Evolutionary conservation across 805 yeast genomes (phyloP).

Genomic region (Teunomyces panamensis): DNA sequence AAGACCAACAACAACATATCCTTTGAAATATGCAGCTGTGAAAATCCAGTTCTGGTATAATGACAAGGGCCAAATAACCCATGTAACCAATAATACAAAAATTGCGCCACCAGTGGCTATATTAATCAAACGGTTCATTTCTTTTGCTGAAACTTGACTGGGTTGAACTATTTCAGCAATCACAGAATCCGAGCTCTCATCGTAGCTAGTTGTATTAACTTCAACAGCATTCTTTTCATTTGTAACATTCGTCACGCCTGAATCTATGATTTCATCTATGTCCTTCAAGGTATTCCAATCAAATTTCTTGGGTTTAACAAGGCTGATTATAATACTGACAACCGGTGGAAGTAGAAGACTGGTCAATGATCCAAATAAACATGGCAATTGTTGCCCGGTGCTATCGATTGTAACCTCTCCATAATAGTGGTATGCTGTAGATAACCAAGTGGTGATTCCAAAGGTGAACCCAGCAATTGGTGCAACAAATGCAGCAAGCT

Average conservation of each 20-base stretch:
- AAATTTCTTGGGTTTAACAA: slow-evolving; percentile 23
- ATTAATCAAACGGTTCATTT: slow-evolving; percentile 14
- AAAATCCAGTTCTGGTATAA: slow-evolving; percentile 42
- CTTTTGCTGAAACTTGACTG: slow-evolving; percentile 1
- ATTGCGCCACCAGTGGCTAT: slow-evolving; percentile 24
- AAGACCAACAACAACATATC: slow-evolving; percentile 36
- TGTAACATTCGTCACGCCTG: not conserved
- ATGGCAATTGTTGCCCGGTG: slow-evolving; percentile 3
- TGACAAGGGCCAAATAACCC: slow-evolving; percentile 44
- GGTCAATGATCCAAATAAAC: slow-evolving; percentile 1
- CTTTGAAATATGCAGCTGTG: slow-evolving; percentile 32
- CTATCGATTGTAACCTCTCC: slow-evolving; percentile 2
- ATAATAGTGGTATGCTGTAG: slow-evolving; percentile 1
- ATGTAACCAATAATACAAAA: slow-evolving; percentile 27
- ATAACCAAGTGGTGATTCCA: slow-evolving; percentile 2
- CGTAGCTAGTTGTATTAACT: not conserved
- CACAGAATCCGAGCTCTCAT: not conserved
- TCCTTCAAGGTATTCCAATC: slow-evolving; percentile 27
- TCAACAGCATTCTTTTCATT: not conserved
- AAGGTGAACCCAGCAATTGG: slow-evolving; percentile 2
- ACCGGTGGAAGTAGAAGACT: slow-evolving; percentile 15
- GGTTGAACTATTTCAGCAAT: not conserved
- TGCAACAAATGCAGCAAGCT: slow-evolving; percentile 1
- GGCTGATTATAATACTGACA: slow-evolving; percentile 23
- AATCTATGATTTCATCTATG: slow-evolving; percentile 2